Evolutionary conservation across 805 yeast species (phyloP), one percentile per base, ranked within the genome.

Genomic region (Middelhovenomyces tepae): DNA sequence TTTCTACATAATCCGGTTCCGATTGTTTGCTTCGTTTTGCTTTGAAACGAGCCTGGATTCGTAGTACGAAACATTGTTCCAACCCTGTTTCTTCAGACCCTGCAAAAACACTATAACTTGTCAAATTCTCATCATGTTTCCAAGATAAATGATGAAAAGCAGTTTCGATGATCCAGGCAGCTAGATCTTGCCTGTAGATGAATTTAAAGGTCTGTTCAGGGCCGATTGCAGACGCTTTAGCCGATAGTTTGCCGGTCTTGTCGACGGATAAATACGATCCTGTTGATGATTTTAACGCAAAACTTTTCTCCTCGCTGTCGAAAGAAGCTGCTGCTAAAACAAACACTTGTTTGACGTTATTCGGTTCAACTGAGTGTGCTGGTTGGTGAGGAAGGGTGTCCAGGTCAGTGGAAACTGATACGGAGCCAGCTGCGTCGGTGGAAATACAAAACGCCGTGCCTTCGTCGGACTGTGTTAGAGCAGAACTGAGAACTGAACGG

Each of bases 191-290:
- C 1, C 21, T 18, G 4, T 21, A 26, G 16, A 25, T 22, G 4
- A 55, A 38, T 5, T 16, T 37, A 22, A 60, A 44, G 16, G 45
- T 50, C 36, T 60, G 52, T 3, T 42, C 45, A 2, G 45, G 47
- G 2, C 62, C 56, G 15, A 61, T 52, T 1, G 66, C 64, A 10
- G 52, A 53, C 20, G 54, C 40, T 14, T 48, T 45, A 22, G 56
- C 57, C 17, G 44, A 49, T 3, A 53, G 30, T 0, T 16, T 11
- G 4, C 48, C 53, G 6, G 26, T 16, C 15, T 38, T 41, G 5
- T 40, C 37, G 10, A 44, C 37, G 4, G 48, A 32, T 5, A 56
- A 33, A 35, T 54, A 61, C 30, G 47, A 51, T 1, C 56, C 59
- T 13, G 39, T 27, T 5, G 48, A 33, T 2, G 53, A 44, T 35